Evolutionary conservation across 2,329 filamentous ascomycete species (phyloP), one percentile per base, ranked within the genome.

Genomic region (Epichloe brachyelytri): DNA sequence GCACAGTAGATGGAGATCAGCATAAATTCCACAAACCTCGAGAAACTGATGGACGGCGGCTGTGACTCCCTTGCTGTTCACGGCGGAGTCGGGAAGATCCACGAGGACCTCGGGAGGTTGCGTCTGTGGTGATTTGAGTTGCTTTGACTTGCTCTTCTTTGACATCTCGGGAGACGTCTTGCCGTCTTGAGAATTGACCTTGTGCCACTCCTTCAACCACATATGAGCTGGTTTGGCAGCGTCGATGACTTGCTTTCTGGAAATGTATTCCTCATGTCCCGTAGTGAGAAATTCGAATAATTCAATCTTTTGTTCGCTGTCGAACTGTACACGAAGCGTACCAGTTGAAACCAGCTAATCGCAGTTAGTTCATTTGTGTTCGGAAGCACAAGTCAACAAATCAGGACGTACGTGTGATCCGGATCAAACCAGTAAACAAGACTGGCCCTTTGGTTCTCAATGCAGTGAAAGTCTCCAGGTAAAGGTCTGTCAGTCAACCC

Each of bases 361-460:
- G n/a, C 12, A 10, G 44, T 53, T 36, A 47, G 46, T 33, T 15
- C 40, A 7, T 33, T 5, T 38, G 5, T 40, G 15, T 39, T 36
- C 5, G 43, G 17, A 36, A 17, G 6, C 17, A 41, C 7, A 19
- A 11, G 15, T 20, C 19, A 14, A 38, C 7, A 33, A 11, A 8
- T 17, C 40, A 38, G 12, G 45, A 74, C 80, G 68, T 74, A 91
- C 86, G 63, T 93, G 88, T 54, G 85, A 86, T 49, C 84, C 85
- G 55, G 85, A 88, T 48, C 80, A 62, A 91, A 96, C 79, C 87
- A 94, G 64, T 95, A 94, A 5, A 93, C 84, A 52, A 97, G 80
- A 60, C 82, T 93, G 26, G 88, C 82, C 60, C 82, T 86, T 22
- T 72, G 71, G 61, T 87, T 88, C 58, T 88, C 85, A 20, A 96